Evolutionary conservation across 2,329 filamentous ascomycete species (phyloP), one percentile per base, ranked within the genome.

Genomic region (Monilinia fructicola): DNA sequence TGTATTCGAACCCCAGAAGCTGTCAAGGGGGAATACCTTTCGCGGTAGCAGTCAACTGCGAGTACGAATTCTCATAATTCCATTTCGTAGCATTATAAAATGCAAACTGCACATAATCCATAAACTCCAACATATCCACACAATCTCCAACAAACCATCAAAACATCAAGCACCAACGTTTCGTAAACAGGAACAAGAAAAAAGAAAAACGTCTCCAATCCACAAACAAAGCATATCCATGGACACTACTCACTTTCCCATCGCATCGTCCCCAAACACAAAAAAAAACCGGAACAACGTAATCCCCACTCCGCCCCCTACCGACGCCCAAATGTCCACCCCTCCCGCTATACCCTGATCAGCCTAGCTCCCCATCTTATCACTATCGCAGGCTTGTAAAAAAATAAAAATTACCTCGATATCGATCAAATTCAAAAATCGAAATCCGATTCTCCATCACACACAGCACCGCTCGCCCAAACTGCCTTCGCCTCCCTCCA

Each of bases 71-170:
- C 82, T 97, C 92, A 75, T 87, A 84, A 77, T 93, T 91, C 93
- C 93, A 97, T 77, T 90, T 86, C 55, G 93, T 93, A 66, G 90
- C 89, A 77, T 90, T 85, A 78, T 92, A 91, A 81, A 97, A 97
- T 75, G 92, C 91, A 80, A 90, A 86, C 80, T 96, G 92, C 81
- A 97, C 90, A 82, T 96, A 94, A 80, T 96, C 93, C 92, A 97
- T 96, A 82, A 97, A 97, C 80, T 93, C 90, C 81, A 95, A 88
- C 93, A 97, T 97, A 31, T 65, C 62, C 61, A 35, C 40, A 54
- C n/a, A 40, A 68, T 26, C 44, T 58, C 16, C 31, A 52, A 31
- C 23, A 21, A 46, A 53, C 7, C 26, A 63, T 50, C 42, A 53
- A 44, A 18, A 58, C 52, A 59, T 65, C 54, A 65, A 65, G 4